These are phyloP conservation scores for Annulohypoxylon moriforme DNA, from an alignment of 495 filamentous ascomycete species.

Conservation along the genomic window DNA sequence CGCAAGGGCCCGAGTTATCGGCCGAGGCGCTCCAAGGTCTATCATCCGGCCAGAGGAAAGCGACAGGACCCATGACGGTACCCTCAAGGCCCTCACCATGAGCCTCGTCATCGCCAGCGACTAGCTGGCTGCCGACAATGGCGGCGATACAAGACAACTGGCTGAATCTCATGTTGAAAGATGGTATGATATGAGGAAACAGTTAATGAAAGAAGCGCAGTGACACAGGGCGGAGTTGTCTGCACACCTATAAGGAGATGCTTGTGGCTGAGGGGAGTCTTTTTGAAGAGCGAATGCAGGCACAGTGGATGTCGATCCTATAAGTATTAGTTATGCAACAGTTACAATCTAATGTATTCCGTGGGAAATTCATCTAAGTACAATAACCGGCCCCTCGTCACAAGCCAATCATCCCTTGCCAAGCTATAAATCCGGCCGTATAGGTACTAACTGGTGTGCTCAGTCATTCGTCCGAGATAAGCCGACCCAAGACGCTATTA, in stretches of 20 bases:
- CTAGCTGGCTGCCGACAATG: constrained; percentile 24
- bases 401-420: constrained; percentile 40
- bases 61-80: constrained; percentile 62
- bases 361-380: constrained; percentile 41
- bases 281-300: constrained; percentile 21
- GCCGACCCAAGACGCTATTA: constrained; percentile 22
- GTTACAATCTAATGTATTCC: constrained; percentile 4
- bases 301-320: constrained; percentile 25
- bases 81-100: constrained; percentile 50
- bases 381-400: constrained; percentile 42
- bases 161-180: constrained; percentile 40
- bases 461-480: constrained; percentile 45
- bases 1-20: constrained; percentile 62
- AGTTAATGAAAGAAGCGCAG: not conserved
- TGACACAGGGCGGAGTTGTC: constrained; percentile 12
- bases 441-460: constrained; percentile 17
- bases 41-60: constrained; percentile 65
- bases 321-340: constrained; percentile 31
- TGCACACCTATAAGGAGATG: constrained; percentile 13
- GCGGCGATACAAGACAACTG: constrained; percentile 38
- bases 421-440: constrained; percentile 24
- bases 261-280: constrained; percentile 25
- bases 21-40: constrained; percentile 57
- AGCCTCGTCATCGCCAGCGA: constrained; percentile 31
- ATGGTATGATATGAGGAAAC: constrained; percentile 2